Percentiles rank a stretch among this genome's conserved stretches.
Evolutionary conservation across 2,329 filamentous ascomycete genomes (phyloP).

Genomic region (Zymoseptoria brevis): DNA sequence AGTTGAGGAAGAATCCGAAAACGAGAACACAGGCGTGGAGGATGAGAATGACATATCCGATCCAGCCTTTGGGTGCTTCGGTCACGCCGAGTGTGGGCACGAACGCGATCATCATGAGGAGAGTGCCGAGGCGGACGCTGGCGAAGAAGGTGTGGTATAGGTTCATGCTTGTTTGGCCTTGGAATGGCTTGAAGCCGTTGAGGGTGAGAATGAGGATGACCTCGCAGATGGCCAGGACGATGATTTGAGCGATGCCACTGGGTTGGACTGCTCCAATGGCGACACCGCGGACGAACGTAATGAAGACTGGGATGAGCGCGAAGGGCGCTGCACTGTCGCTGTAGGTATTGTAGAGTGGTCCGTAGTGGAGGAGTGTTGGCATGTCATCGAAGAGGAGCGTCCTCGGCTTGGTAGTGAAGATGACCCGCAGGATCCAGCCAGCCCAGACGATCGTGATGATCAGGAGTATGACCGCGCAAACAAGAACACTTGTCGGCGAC

Average conservation of each 20-base stretch:
- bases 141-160: constrained; percentile 85
- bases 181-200: constrained; percentile 83
- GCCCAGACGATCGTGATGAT: constrained; percentile 65
- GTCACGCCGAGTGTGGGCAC: constrained; percentile 72
- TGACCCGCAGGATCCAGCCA: constrained; percentile 70
- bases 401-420: constrained; percentile 71
- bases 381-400: constrained; percentile 90
- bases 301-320: constrained; percentile 73
- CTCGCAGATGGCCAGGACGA: constrained; percentile 88
- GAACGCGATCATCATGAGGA: constrained; percentile 55
- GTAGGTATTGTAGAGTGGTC: constrained; percentile 94
- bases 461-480: constrained; percentile 66
- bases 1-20: constrained; percentile 89
- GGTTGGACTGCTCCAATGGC: constrained; percentile 89
- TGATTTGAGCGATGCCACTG: constrained; percentile 85
- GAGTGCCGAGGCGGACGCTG: constrained; percentile 62
- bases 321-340: constrained; percentile 88
- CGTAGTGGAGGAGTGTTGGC: constrained; percentile 79
- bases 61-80: constrained; percentile 81
- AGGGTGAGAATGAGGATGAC: constrained; percentile 81
- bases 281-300: constrained; percentile 79
- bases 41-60: constrained; percentile 83
- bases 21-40: constrained; percentile 78
- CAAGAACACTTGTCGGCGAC: constrained; percentile 65
- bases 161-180: constrained; percentile 92